Percentiles rank a stretch among this genome's conserved stretches.
Conservation (phyloP, 73 alveolate species). For the Diophrys appendiculata region DNA sequence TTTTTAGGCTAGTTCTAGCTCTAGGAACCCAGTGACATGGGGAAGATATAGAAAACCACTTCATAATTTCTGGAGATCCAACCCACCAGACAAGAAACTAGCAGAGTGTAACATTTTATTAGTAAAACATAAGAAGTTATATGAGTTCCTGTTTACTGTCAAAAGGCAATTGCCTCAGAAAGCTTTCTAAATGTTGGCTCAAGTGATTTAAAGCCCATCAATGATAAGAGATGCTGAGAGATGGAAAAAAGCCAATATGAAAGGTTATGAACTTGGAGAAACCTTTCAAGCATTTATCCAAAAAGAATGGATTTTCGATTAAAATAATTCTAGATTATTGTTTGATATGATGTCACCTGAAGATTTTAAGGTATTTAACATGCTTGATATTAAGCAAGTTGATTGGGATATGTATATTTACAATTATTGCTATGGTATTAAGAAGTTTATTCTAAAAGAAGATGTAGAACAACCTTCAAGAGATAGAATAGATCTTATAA, state of each 20-base stretch:
- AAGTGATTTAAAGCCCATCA: conserved; percentile 3
- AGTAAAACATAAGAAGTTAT: too few species aligned
- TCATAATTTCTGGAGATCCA: too few species aligned
- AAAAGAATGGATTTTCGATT: conserved; percentile 76
- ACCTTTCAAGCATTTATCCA: conserved; percentile 52
- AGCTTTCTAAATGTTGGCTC: background rate
- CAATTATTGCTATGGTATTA: conserved; percentile 72
- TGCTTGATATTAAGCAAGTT: conserved; percentile 59
- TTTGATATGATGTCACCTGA: conserved; percentile 34
- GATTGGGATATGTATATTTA: conserved; percentile 72
- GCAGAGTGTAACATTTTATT: too few species aligned
- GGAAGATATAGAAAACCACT: conserved; percentile 5
- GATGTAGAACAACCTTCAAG: conserved; percentile 49
- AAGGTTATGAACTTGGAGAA: background rate
- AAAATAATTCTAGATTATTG: conserved; percentile 42
- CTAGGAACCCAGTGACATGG: conserved; percentile 87
- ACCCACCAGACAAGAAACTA: too few species aligned
- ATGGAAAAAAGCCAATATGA: conserved; percentile 16
- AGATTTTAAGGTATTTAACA: conserved; percentile 54
- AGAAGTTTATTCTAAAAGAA: conserved; percentile 75
- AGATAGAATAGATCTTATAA: conserved; percentile 45
- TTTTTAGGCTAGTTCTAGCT: too few species aligned
- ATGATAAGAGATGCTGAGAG: background rate
- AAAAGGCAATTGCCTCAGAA: conserved; percentile 3
- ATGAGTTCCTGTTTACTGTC: conserved; percentile 15